Evolutionary conservation across 371 early-diverging fungal species (phyloP), one percentile per base, ranked within the genome.

Genomic region (Catenaria anguillulae): DNA sequence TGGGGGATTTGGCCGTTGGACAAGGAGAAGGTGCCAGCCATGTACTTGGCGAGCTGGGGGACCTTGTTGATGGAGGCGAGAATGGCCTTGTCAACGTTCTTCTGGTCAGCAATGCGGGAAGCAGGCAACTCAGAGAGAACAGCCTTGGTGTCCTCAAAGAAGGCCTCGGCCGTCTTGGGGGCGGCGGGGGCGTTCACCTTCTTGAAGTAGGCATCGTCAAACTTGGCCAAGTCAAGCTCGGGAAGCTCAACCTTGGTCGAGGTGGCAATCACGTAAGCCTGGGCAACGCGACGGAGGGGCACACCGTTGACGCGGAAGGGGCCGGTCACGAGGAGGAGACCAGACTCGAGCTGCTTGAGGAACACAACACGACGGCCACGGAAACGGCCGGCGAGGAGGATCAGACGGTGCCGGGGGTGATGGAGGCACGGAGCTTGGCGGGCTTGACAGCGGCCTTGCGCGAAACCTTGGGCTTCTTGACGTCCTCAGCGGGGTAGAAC

Each of bases 221-320:
- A 78, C 82, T 89, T 84, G 63, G 76, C 87, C 65, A 90, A 83
- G 77, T 82, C 78, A 73, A 86, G 80, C 61, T 70, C 74, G 62
- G 87, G 76, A 62, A 97, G 66, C 72, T 96, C 92, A 43, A 97
- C 71, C 83, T 92, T 92, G 81, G 97, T 92, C 70, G 95, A 91
- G 73, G 97, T 97, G 70, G 97, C 94, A 73, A 96, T 88, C 68
- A 92, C 97, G 77, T 93, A 97, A 66, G 95, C 91, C 80, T 93
- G 94, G 87, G 93, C 91, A 78, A 97, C 93, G 66, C 98, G 92
- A 69, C 90, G 84, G 68, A 97, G 79, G 63, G 98, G 98, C 50
- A 97, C 92, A 69, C 98, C 98, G 85, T 97, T 97, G 78, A 94
- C 71, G 83, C 87, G 88, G 89, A 85, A 90, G 64, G 98, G 98